Percentiles rank a stretch among this genome's conserved stretches.
These are phyloP conservation scores for Tuctoria greenei DNA, from an alignment of 176 grass and related monocot species.

Conservation along the genomic window DNA sequence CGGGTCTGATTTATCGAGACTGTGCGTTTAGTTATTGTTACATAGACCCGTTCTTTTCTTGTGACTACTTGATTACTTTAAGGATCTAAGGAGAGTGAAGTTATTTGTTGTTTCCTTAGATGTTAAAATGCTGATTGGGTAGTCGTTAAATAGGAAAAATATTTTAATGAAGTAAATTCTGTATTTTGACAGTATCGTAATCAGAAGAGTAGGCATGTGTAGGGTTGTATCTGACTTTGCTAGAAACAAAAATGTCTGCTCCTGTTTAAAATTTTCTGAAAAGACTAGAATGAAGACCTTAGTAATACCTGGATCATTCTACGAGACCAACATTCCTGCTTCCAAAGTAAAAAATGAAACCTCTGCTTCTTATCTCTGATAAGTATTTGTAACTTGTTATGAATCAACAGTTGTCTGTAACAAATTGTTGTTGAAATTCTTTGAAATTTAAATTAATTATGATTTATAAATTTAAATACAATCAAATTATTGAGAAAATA, in stretches of 20 bases:
- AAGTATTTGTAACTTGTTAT: no score
- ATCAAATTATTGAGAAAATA: no score
- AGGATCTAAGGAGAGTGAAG: neutral
- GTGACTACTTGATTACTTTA: neutral
- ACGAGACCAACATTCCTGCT: no score
- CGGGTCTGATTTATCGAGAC: neutral
- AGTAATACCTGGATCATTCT: no score
- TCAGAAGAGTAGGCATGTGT: neutral
- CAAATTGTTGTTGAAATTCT: no score
- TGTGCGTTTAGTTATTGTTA: neutral
- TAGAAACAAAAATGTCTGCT: neutral
- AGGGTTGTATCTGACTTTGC: neutral
- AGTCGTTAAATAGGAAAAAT: neutral
- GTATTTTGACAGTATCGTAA: conserved; percentile 6
- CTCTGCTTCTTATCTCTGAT: no score
- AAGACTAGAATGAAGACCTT: no score
- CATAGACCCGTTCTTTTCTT: neutral
- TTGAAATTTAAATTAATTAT: no score
- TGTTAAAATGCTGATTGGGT: neutral
- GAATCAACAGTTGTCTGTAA: no score
- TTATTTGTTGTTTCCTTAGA: neutral
- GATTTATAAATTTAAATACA: no score
- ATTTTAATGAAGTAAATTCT: neutral
- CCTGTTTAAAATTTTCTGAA: neutral
- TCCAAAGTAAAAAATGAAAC: no score